These are phyloP conservation scores for Fusarium staphyleae DNA, from an alignment of 2,329 filamentous ascomycete genomes.

Conservation along the genomic window DNA sequence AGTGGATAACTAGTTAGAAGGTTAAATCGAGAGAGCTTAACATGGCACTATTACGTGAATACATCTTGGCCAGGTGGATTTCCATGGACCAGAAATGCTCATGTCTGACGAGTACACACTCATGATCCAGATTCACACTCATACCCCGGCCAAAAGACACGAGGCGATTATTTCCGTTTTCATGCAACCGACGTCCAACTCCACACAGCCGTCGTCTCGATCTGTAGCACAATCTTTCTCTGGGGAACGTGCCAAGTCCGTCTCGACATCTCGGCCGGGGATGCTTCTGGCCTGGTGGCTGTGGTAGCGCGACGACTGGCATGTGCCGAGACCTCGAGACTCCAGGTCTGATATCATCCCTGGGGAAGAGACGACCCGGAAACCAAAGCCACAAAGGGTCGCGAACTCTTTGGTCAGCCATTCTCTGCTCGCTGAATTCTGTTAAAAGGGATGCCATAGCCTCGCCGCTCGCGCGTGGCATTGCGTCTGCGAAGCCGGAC, in stretches of 20 bases:
- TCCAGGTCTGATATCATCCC: conserved; percentile 8
- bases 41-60: too few relatives aligned
- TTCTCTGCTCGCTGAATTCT: not conserved
- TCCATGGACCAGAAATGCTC: too few relatives aligned
- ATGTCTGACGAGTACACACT: too few relatives aligned
- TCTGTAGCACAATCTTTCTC: too few relatives aligned
- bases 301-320: not conserved
- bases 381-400: conserved; percentile 1
- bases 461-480: not conserved
- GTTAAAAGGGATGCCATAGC: not conserved
- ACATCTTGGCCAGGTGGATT: too few relatives aligned
- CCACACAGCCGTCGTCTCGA: too few relatives aligned
- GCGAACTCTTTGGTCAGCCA: conserved; percentile 1
- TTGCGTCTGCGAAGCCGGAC: not conserved
- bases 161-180: too few relatives aligned
- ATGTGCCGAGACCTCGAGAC: not conserved
- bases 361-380: not conserved
- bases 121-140: too few relatives aligned
- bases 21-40: too few relatives aligned
- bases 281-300: conserved; percentile 9
- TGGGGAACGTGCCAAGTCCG: not conserved
- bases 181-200: too few relatives aligned
- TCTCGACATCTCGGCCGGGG: not conserved
- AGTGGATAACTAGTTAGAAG: too few relatives aligned
- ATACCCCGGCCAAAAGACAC: too few relatives aligned